Evolutionary conservation across 208 protist species (phyloP), one percentile per base, ranked within the genome.

Genomic region (Jaenimonas drosophilae): DNA sequence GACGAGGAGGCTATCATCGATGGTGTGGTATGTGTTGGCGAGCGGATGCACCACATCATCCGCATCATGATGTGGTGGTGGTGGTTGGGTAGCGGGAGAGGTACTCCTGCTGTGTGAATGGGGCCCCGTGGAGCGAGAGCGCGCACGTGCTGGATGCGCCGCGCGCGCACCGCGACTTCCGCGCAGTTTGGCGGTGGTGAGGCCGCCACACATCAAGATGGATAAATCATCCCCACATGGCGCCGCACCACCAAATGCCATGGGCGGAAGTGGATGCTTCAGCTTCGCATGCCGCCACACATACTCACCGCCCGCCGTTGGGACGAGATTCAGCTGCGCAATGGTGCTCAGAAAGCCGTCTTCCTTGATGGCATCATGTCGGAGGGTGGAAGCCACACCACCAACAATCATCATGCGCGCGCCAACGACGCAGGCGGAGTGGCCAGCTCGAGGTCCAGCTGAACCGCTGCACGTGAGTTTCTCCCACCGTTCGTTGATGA

Each of bases 401-500:
- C 84, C 84, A 20, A 68, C 46, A 16, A 86, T 57, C 25, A 93
- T 39, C 57, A 93, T 70, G n/a, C 75, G 75, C 31, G 59, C 71
- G 33, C 80, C 84, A 19, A 85, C 71, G 11, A 89, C 46, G 29
- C 71, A 76, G 26, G 76, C 80, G 27, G 70, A 59, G 43, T 93
- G 84, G 0, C 52, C 84, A 24, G 60, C 80, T 11, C 78, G 72
- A 4, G 67, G 21, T 3, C 3, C 31, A 29, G 48, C 54, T 24
- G 54, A 54, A 30, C 61, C 62, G 31, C 42, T 49, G 33, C 67
- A 78, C 7, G 45, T 53, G 34, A 93, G 65, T 34, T 52, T 25
- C 59, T 88, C 79, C 80, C 84, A 93, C 5, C 67, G 65, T 54
- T 80, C 72, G 49, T 86, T 83, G 49, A 73, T 49, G 43, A 79